Evolutionary conservation across 2,329 filamentous ascomycete species (phyloP).

Genomic region (Aspergillus novoparasiticus): DNA sequence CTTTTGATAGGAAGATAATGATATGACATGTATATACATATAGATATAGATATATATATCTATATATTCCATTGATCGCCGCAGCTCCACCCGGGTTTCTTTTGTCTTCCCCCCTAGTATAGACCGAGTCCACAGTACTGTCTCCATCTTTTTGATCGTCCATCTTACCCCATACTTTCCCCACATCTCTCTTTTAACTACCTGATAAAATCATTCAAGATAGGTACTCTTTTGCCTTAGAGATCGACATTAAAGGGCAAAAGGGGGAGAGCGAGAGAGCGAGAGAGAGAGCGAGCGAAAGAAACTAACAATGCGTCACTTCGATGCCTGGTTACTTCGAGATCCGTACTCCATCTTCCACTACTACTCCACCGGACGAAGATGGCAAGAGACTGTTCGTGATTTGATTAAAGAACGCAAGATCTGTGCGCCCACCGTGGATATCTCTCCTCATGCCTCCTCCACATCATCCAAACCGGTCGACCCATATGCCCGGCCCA

Average conservation of each 20-base stretch:
- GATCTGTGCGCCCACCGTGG: constrained; percentile 34
- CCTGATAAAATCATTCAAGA: too few relatives aligned
- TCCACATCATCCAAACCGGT: constrained; percentile 10
- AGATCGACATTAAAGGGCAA: background rate
- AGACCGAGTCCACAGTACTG: background rate
- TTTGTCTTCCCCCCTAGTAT: too few relatives aligned
- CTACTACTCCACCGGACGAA: constrained; percentile 39
- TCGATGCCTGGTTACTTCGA: constrained; percentile 42
- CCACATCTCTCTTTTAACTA: background rate
- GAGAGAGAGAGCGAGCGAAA: background rate
- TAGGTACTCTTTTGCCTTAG: too few relatives aligned
- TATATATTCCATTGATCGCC: too few relatives aligned
- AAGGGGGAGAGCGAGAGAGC: background rate
- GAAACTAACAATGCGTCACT: constrained; percentile 35
- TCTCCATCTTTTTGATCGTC: background rate
- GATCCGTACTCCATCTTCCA: constrained; percentile 45
- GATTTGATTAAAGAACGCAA: constrained; percentile 38
- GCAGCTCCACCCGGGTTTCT: too few relatives aligned
- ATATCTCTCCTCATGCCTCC: constrained; percentile 3
- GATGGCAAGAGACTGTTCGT: constrained; percentile 40
- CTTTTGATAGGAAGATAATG: background rate
- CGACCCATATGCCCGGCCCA: constrained; percentile 19
- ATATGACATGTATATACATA: too few relatives aligned
- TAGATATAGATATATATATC: background rate
- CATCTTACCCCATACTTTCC: background rate